Conservation (phyloP, 2,329 filamentous ascomycete species). For the Capronia coronata region DNA sequence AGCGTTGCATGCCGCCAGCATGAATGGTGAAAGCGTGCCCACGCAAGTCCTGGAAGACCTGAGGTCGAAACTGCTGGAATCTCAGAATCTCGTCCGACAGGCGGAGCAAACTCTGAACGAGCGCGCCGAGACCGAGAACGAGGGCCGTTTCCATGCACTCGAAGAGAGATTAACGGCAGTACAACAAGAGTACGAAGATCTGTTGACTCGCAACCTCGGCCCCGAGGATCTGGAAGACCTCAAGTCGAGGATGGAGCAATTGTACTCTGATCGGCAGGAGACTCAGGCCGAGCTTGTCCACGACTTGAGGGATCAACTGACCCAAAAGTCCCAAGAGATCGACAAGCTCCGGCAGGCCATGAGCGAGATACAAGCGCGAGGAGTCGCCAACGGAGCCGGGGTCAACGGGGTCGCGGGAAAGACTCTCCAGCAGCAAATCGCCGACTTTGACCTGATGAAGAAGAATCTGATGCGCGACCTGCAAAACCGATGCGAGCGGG, state of each 20-base stretch:
- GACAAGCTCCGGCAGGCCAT: conserved; percentile 71
- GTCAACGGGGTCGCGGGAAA: conserved; percentile 68
- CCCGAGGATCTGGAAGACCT: conserved; percentile 77
- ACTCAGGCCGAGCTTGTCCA: conserved; percentile 66
- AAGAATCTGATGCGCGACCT: conserved; percentile 98
- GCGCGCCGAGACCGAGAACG: conserved; percentile 58
- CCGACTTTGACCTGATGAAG: conserved; percentile 99
- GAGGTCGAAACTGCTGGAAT: conserved; percentile 72
- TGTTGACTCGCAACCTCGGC: conserved; percentile 71
- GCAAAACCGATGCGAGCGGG: conserved; percentile 95
- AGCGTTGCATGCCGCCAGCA: conserved; percentile 66
- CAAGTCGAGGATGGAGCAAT: conserved; percentile 69
- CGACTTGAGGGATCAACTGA: conserved; percentile 68
- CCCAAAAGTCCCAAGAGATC: conserved; percentile 74
- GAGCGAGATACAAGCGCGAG: conserved; percentile 67
- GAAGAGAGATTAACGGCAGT: conserved; percentile 67
- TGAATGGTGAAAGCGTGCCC: conserved; percentile 69
- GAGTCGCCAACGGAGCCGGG: conserved; percentile 38
- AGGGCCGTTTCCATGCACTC: conserved; percentile 61
- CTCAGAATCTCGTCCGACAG: conserved; percentile 86
- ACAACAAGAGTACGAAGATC: conserved; percentile 75
- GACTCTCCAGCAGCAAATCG: conserved; percentile 94
- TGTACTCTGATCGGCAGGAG: conserved; percentile 68
- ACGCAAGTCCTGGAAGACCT: conserved; percentile 75
- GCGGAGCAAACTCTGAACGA: conserved; percentile 81